These are phyloP conservation scores for Bacidia gigantensis DNA, from an alignment of 495 filamentous ascomycete genomes.

Conservation along the genomic window DNA sequence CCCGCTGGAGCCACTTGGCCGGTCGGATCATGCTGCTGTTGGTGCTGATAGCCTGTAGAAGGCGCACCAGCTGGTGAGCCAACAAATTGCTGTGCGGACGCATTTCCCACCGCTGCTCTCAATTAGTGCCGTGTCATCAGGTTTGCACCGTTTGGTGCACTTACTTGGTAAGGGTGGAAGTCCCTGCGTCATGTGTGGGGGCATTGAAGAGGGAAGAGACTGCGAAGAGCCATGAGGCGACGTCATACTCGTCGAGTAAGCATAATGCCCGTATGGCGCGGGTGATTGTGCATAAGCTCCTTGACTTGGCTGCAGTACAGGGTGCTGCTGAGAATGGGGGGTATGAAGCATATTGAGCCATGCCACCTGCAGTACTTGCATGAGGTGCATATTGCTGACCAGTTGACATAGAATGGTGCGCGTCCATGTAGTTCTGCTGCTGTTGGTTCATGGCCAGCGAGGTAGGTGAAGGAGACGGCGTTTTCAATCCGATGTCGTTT, in stretches of 20 bases:
- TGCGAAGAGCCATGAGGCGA: conserved; percentile 59
- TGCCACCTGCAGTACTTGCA: conserved; percentile 61
- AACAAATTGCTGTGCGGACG: conserved; percentile 3
- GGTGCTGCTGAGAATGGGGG: conserved; percentile 47
- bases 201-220: conserved; percentile 55
- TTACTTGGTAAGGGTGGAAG: conserved; percentile 58
- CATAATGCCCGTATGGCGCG: conserved; percentile 54
- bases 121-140: not conserved
- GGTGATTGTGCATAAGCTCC: conserved; percentile 51
- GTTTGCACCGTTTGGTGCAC: conserved; percentile 6
- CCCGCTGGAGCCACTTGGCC: conserved; percentile 93
- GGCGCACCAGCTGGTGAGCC: conserved; percentile 36
- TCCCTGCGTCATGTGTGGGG: conserved; percentile 36
- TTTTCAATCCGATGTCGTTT: conserved; percentile 17
- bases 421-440: conserved; percentile 66
- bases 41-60: conserved; percentile 36
- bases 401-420: conserved; percentile 62
- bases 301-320: conserved; percentile 67
- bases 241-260: conserved; percentile 58
- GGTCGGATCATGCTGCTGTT: conserved; percentile 57
- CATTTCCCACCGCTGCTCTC: not conserved
- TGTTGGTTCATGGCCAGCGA: conserved; percentile 58
- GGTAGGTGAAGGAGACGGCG: conserved; percentile 33
- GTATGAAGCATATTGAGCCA: conserved; percentile 56
- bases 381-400: conserved; percentile 69